Conservation (phyloP, 225 moss, liverwort and hornwort species). For the Rhytidiadelphus loreus region DNA sequence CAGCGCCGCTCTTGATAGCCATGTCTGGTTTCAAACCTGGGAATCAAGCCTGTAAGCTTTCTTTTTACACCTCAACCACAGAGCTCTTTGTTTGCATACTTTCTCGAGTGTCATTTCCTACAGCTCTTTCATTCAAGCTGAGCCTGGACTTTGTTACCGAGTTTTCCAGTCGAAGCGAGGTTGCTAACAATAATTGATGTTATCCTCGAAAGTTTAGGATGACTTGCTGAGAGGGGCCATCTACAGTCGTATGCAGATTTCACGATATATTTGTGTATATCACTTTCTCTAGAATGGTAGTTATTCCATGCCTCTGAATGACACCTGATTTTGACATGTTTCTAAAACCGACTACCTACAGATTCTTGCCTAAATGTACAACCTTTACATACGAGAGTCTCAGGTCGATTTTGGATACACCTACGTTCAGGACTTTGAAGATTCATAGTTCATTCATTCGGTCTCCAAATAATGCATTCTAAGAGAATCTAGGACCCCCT, state of each 20-base stretch:
- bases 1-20: constrained; percentile 48
- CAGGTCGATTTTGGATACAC: neutral
- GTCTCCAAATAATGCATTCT: neutral
- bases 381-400: neutral
- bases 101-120: neutral
- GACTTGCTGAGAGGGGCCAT: neutral
- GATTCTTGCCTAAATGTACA: neutral
- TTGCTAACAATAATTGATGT: neutral
- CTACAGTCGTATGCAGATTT: too few relatives aligned
- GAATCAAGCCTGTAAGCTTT: constrained; percentile 44
- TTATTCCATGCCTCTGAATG: neutral
- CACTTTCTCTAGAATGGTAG: neutral
- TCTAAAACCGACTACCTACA: neutral
- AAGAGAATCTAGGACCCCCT: neutral
- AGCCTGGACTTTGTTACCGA: neutral
- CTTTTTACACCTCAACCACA: neutral
- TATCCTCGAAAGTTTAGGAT: neutral
- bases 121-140: neutral
- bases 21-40: constrained; percentile 12
- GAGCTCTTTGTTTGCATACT: neutral
- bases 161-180: neutral
- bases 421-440: neutral
- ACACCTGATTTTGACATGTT: too few relatives aligned
- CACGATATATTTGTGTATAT: too few relatives aligned
- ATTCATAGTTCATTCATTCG: neutral